A percentile compares a stretch with the other conserved stretches of the same genome.
These are phyloP conservation scores for Diplodia scrobiculata DNA, from an alignment of 2,329 filamentous ascomycete species.

Conservation along the genomic window DNA sequence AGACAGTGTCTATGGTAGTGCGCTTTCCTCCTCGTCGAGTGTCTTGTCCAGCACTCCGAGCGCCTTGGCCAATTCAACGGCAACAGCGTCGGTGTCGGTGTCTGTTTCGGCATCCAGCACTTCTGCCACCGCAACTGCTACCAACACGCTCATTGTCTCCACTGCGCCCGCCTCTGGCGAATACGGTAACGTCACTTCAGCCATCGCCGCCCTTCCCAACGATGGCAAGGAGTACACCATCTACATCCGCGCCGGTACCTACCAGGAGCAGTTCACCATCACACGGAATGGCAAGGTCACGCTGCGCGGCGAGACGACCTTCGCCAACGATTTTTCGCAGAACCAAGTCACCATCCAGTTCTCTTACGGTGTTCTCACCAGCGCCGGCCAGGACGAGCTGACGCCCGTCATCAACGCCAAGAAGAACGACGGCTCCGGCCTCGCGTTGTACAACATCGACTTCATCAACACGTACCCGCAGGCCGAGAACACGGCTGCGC, in stretches of 20 bases:
- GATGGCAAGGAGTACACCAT: constrained; percentile 53
- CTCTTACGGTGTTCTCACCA: constrained; percentile 35
- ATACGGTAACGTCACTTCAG: constrained; percentile 49
- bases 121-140: constrained; percentile 35
- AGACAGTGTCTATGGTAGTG: neutral
- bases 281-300: constrained; percentile 54
- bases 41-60: constrained; percentile 12
- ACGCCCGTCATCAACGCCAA: constrained; percentile 47
- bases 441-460: constrained; percentile 62
- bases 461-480: constrained; percentile 49
- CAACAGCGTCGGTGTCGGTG: neutral
- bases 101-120: constrained; percentile 27
- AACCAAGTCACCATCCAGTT: constrained; percentile 61
- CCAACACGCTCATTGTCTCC: constrained; percentile 43
- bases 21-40: constrained; percentile 3
- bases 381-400: constrained; percentile 42
- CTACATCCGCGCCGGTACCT: constrained; percentile 61
- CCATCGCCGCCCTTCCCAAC: constrained; percentile 50
- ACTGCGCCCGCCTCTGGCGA: constrained; percentile 40
- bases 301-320: constrained; percentile 61
- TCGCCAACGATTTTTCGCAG: constrained; percentile 50
- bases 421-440: constrained; percentile 55
- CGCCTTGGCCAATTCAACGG: constrained; percentile 18
- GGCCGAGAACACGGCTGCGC: constrained; percentile 50
- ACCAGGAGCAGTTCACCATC: constrained; percentile 53